Evolutionary conservation across 345 rosid species (phyloP), one percentile per base, ranked within the genome.

Genomic region (Punica granatum): DNA sequence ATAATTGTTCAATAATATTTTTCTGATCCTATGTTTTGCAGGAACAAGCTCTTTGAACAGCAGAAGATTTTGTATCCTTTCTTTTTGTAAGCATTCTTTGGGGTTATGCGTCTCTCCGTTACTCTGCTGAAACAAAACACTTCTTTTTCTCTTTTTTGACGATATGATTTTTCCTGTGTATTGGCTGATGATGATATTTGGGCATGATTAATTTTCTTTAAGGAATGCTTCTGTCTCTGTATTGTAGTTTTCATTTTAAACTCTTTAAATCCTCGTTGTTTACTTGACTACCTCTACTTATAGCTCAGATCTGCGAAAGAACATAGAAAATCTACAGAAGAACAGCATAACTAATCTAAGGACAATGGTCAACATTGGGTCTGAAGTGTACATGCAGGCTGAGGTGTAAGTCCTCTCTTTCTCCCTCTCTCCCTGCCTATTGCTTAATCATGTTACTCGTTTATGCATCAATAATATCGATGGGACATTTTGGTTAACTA

Each of bases 321-420:
- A 85, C 66, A 74, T 91, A 65, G 91, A 86, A 73, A 89, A 81
- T 67, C 76, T 91, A 48, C 92, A 91, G 81, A 77, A 79, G 67
- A 91, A 94, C 74, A 83, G 80, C 67, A 85, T 89, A 51, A 91
- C 92, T n/a, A 89, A 81, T 82, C 89, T 94, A 34, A 85, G 84
- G 76, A 91, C 99, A 23, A 46, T 82, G 86, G 97, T 92, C 69
- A 92, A 94, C 73, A 83, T 94, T n/a, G 99, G 98, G 65, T 92
- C 99, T 70, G 97, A 92, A 73, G 92, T 94, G 15, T 89, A 88
- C 80, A 72, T 89, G 96, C 97, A 94, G 76, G 96, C 98, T 42
- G 90, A 89, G 79, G 97, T 89, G 97, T 91, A 82, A 69, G 97
- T 76, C 31, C 56, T 65, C 66, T 30, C 58, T 76, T 7, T 21